phyloP scores from a whole-genome alignment of 1,139 yeast genomes.

The Yamadazyma kanchanaburiensis region DNA sequence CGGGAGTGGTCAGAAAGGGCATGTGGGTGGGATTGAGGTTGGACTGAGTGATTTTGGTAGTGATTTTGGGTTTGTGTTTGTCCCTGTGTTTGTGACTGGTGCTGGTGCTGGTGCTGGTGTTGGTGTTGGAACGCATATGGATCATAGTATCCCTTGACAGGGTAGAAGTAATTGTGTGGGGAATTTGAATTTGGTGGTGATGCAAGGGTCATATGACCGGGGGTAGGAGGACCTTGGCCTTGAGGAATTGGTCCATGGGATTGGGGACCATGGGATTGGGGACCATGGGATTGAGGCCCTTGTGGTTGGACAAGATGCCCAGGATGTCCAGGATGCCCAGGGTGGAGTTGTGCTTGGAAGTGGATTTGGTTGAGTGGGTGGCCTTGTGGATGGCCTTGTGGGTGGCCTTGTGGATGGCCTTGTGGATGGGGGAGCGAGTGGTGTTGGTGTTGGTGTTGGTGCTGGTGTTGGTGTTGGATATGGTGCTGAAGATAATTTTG shows the following conservation, averaged over 20 bases:
- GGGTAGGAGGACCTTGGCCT: no score
- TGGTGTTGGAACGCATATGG: conserved; percentile 4
- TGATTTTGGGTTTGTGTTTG: conserved; percentile 2
- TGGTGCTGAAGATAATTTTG: not conserved
- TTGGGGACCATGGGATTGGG: no score
- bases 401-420: no score
- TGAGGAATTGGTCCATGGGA: no score
- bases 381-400: no score
- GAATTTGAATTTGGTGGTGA: conserved; percentile 17
- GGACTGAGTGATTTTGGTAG: conserved; percentile 8
- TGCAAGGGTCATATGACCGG: conserved; percentile 9
- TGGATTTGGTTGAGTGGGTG: not conserved
- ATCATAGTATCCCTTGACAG: conserved; percentile 5
- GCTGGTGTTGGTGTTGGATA: no score
- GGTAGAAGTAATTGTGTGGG: conserved; percentile 13
- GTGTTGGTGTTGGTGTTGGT: no score
- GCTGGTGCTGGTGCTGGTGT: conserved; percentile 6
- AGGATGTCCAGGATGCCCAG: no score
- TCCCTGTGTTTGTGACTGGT: not conserved
- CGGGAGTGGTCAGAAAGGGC: no score
- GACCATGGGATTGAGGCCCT: no score
- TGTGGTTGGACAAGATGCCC: no score
- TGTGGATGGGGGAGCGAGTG: not conserved
- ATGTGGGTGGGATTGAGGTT: conserved; percentile 4
- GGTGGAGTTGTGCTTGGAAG: no score